A percentile compares a stretch with the other conserved stretches of the same genome.
Evolutionary conservation across 1,284 basidiomycete genomes (phyloP).

Genomic region (Marasmius oreades): DNA sequence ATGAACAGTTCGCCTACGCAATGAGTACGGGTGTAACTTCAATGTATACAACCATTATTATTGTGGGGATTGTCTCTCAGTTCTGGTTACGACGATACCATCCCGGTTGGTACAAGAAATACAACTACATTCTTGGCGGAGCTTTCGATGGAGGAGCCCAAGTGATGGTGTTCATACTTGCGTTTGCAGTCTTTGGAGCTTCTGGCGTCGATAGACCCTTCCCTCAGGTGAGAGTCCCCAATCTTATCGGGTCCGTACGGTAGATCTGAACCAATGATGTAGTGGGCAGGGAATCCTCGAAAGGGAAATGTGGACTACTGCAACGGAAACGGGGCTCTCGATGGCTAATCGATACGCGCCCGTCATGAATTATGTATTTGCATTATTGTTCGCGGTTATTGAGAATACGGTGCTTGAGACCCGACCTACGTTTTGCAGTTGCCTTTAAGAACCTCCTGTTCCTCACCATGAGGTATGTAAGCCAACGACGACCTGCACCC

Average conservation of each 20-base stretch:
- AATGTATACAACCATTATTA: slow-evolving; percentile 8
- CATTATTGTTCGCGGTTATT: too few relatives aligned
- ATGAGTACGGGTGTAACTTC: background rate
- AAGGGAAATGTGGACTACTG: slow-evolving; percentile 55
- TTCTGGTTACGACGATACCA: background rate
- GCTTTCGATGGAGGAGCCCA: slow-evolving; percentile 46
- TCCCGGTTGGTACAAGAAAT: slow-evolving; percentile 19
- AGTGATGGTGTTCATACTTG: slow-evolving; percentile 44
- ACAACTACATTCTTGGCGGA: slow-evolving; percentile 43
- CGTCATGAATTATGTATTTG: background rate
- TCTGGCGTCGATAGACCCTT: slow-evolving; percentile 53
- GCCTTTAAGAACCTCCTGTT: too few relatives aligned
- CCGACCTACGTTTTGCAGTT: too few relatives aligned
- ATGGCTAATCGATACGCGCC: slow-evolving; percentile 7
- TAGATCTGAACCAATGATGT: background rate
- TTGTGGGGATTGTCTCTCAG: background rate
- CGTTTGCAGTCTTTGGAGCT: slow-evolving; percentile 68
- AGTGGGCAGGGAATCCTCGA: slow-evolving; percentile 56
- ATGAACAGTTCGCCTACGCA: background rate
- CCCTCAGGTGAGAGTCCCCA: slow-evolving; percentile 27
- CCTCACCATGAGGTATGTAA: too few relatives aligned
- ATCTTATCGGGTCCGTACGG: background rate
- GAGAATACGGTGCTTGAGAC: too few relatives aligned
- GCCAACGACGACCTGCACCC: too few relatives aligned
- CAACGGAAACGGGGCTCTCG: slow-evolving; percentile 52